Evolutionary conservation across 1,284 basidiomycete genomes (phyloP), one percentile per base, ranked within the genome.

Genomic region (Trichosporon ovoides): DNA sequence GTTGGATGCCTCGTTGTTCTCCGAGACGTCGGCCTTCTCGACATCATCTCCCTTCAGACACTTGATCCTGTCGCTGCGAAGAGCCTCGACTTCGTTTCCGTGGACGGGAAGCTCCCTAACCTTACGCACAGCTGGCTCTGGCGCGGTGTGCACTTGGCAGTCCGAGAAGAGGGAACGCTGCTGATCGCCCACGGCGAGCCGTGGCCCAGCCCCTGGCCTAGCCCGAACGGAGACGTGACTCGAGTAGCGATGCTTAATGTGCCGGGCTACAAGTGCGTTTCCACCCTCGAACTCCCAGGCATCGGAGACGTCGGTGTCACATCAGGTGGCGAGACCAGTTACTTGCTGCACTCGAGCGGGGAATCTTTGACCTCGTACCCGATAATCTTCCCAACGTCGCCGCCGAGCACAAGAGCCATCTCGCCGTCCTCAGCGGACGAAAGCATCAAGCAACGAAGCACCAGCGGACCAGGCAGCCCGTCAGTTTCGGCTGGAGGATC

Each of bases 141-240:
- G 74, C 55, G 63, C 2, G 53, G 62, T 16, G 50, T 74, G 0
- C 66, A 73, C 53, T 53, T 72, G 1, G 65, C 66, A 2, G 57
- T 60, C 28, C 48, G 63, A 0, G 65, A 65, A 4, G 58, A 65
- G 67, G 57, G 51, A 0, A 46, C 58, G 2, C 48, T 71, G 37
- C 38, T 76, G 7, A 46, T 73, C 22, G 68, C 59, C 10, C 63
- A 68, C 57, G 74, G 70, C 3, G 53, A 70, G 16, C 73, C 72
- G 3, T 75, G 72, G 71, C 71, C 72, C 3, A 68, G 68, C 18
- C 67, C 58, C 1, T 53, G 70, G 31, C 72, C 74, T 0, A 71
- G 66, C 38, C 68, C 68, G 0, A 73, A 73, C 48, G 72, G 72
- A 11, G 72, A 74, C 36, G 68, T 75, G 6, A 75, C 74, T 0